Percentiles rank a stretch among this genome's conserved stretches.
These are phyloP conservation scores for Fusarium chlamydosporum DNA, from an alignment of 2,329 filamentous ascomycete species.

Conservation along the genomic window DNA sequence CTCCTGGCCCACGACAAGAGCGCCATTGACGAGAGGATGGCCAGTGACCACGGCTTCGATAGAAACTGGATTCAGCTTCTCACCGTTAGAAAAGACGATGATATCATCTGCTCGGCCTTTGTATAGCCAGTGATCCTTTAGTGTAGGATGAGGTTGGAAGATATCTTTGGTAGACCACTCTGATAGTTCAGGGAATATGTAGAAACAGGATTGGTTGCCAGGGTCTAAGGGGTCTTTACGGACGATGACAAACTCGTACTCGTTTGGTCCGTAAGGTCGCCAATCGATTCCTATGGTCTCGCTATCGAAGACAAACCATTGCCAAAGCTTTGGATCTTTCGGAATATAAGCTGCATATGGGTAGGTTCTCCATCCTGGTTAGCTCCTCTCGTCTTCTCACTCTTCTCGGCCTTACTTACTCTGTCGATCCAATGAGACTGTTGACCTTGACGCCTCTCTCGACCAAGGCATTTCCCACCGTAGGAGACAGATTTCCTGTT, in stretches of 20 bases:
- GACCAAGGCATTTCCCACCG: neutral
- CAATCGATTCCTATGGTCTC: slow-evolving; percentile 6
- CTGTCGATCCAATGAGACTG: slow-evolving; percentile 9
- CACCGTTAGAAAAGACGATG: slow-evolving; percentile 1
- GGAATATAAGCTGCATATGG: neutral
- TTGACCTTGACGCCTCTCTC: neutral
- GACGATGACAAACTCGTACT: slow-evolving; percentile 9
- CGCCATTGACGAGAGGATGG: neutral
- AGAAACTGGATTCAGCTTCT: slow-evolving; percentile 12
- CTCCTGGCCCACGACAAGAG: neutral
- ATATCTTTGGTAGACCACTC: slow-evolving; percentile 20
- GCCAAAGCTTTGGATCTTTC: neutral
- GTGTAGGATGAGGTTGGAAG: slow-evolving; percentile 1
- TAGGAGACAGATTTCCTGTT: neutral
- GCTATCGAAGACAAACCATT: slow-evolving; percentile 7
- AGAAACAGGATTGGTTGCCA: neutral
- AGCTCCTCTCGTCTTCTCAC: accelerated
- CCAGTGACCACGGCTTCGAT: neutral
- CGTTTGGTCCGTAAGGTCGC: neutral
- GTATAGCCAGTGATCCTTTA: slow-evolving; percentile 7
- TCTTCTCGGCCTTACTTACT: neutral
- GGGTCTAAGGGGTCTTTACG: neutral
- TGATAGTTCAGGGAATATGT: slow-evolving; percentile 10
- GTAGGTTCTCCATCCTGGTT: neutral
- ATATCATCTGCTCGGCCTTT: slow-evolving; percentile 20